Conservation (phyloP, 768 basidiomycete genomes). For the Russula sp. region DNA sequence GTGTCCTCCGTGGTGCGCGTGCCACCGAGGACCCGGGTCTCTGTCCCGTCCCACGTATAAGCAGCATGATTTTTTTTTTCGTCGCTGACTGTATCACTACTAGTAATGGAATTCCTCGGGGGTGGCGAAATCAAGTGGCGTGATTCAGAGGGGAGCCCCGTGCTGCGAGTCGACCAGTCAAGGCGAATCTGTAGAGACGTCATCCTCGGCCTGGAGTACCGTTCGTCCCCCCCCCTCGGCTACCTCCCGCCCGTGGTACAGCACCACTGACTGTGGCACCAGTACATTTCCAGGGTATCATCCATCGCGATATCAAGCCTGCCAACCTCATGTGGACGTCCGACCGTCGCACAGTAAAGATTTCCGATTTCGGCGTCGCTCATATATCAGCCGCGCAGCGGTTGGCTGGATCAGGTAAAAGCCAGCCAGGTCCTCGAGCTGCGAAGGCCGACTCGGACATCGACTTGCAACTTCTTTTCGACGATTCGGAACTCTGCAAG, state of each 20-base stretch:
- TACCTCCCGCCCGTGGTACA: conserved; percentile 13
- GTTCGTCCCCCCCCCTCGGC: conserved; percentile 44
- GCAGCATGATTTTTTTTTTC: not conserved
- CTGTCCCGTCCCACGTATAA: not conserved
- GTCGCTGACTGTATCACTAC: conserved; percentile 13
- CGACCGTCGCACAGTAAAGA: conserved; percentile 87
- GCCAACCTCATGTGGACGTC: conserved; percentile 91
- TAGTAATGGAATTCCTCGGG: conserved; percentile 94
- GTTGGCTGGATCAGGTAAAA: conserved; percentile 53
- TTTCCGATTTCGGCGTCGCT: conserved; percentile 96
- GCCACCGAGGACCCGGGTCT: not conserved
- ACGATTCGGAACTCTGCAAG: conserved; percentile 83
- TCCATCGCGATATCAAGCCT: conserved; percentile 99
- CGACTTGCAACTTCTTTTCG: conserved; percentile 62
- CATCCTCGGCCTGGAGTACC: conserved; percentile 89
- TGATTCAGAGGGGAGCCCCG: conserved; percentile 53
- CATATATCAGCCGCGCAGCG: conserved; percentile 90
- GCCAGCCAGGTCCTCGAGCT: conserved; percentile 2
- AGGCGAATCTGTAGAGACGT: conserved; percentile 89
- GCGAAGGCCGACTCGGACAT: conserved; percentile 21
- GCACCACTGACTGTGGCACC: not conserved
- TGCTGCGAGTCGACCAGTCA: conserved; percentile 78
- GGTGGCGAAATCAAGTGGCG: conserved; percentile 96
- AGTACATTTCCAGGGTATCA: conserved; percentile 98
- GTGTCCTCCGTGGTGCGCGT: not conserved